These are phyloP conservation scores for Chytriomyces sp. DNA, from an alignment of 192 early-diverging fungal species.

Conservation along the genomic window DNA sequence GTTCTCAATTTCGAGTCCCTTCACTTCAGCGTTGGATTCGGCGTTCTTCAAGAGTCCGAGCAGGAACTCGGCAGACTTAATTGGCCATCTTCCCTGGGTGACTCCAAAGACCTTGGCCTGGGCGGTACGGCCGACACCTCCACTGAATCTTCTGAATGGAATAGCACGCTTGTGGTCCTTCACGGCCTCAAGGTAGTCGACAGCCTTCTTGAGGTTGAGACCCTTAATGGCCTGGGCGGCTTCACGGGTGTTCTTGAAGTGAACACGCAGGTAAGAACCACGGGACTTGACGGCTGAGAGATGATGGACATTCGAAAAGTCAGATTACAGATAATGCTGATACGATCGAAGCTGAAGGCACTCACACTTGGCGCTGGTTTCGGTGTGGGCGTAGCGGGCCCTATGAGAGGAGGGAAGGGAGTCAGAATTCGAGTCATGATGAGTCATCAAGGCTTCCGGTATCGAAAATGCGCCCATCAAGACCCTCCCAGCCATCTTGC, in stretches of 20 bases:
- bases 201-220: slow-evolving; percentile 89
- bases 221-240: slow-evolving; percentile 91
- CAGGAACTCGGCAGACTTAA: slow-evolving; percentile 93
- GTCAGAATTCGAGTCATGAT: too few relatives aligned
- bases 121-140: slow-evolving; percentile 95
- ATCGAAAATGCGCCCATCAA: too few relatives aligned
- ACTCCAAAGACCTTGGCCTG: slow-evolving; percentile 94
- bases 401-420: too few relatives aligned
- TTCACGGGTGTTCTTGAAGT: slow-evolving; percentile 99
- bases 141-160: slow-evolving; percentile 96
- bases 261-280: slow-evolving; percentile 86
- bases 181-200: slow-evolving; percentile 90
- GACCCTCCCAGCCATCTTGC: too few relatives aligned
- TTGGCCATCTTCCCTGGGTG: slow-evolving; percentile 95
- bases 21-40: slow-evolving; percentile 96
- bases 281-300: slow-evolving; percentile 79
- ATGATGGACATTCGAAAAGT: too few relatives aligned
- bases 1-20: slow-evolving; percentile 88
- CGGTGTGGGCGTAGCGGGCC: slow-evolving; percentile 39
- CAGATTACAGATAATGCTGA: neutral
- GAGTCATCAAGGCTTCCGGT: too few relatives aligned
- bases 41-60: slow-evolving; percentile 95
- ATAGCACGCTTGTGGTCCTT: slow-evolving; percentile 96
- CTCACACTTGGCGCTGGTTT: slow-evolving; percentile 41
- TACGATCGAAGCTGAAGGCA: neutral